Evolutionary conservation across 768 basidiomycete species (phyloP), one percentile per base, ranked within the genome.

Genomic region (Rhizopogon vesiculosus): DNA sequence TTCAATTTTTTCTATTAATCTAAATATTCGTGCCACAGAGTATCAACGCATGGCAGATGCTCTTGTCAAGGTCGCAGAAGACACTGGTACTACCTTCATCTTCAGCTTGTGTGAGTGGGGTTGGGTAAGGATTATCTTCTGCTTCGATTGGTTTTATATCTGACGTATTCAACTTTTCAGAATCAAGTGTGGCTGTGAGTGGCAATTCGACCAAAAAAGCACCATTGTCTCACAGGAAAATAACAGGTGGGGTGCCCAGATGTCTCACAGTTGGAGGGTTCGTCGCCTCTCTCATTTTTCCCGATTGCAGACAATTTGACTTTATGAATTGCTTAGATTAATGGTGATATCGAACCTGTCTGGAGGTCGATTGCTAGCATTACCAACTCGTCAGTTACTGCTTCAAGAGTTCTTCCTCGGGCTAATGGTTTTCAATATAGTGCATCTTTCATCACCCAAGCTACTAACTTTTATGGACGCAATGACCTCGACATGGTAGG

Each of bases 41-140:
- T 86, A 77, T 57, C 72, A 76, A 19, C 77, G 82, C 39, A 87
- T 87, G 83, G 67, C 82, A 4, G 69, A 79, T 46, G 84, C 85
- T 31, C 78, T 87, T 42, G 68, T 66, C 7, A 64, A 66, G 9
- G 71, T 83, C 16, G 74, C 80, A 25, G 60, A 75, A 55, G 56
- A 64, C 7, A 76, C 79, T 0, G 78, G 78, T 5, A 81, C 79
- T 39, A 81, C 82, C 0, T 68, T 87, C 42, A 64, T 84, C 10
- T 83, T 82, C 53, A 85, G 84, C 38, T 65, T 87, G 28, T 87
- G 85, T 62, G 74, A 87, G 67, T 87, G 85, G 85, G 85, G 85
- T 33, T 71, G 77, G 66, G 85, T 86, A 56, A 65, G 77, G 69
- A 28, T 57, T 43, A 54, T 28, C 22, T 40, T 5, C 25, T 35